Base-by-base conservation (phyloP, 2,329 filamentous ascomycete genomes). In the Colletotrichum cereale region DNA sequence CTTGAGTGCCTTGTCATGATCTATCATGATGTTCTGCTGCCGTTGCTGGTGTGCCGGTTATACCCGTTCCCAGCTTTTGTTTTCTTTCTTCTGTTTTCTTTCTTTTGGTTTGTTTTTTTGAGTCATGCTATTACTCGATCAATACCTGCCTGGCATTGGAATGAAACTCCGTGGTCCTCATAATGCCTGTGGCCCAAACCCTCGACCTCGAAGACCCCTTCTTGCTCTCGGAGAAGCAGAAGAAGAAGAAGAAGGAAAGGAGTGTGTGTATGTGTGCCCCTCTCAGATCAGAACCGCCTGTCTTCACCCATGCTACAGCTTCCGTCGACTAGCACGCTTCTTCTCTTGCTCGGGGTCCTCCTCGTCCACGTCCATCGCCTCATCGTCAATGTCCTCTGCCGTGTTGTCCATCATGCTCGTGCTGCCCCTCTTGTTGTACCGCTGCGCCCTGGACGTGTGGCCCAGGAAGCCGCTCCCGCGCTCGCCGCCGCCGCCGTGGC, bases 331-430 rank as follows among this genome's bases (percentile, higher is more conserved):
- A 2, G 84, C 81, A 52, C 86, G 82, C 78, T 86, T 88, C 82
- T 83, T 86, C 72, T 79, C 83, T 60, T 84, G 85, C 1, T 79
- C 79, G 8, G 83, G 81, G 6, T 86, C 82, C 6, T 85, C 85
- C 14, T 87, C 85, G 57, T 91, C 89, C 36, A 90, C 76, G 62
- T 90, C 88, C 84, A 89, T 88, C 53, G 82, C 84, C 73, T 87
- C 86, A 38, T 85, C 84, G 5, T 84, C 82, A 2, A 82, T 80
- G 29, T 82, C 78, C 62, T 82, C 82, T 18, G 42, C 42, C 55
- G 84, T 77, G 61, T 82, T 80, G 58, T 87, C 85, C 67, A 84
- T 83, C 75, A 85, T 83, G 67, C 70, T 72, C 1, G 66, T 72
- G 61, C 72, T 72, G 5, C 72, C 69, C 53, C 71, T 72, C 66